Evolutionary conservation across 305 asterid species (phyloP).

Genomic region (Solanum hybrid): DNA sequence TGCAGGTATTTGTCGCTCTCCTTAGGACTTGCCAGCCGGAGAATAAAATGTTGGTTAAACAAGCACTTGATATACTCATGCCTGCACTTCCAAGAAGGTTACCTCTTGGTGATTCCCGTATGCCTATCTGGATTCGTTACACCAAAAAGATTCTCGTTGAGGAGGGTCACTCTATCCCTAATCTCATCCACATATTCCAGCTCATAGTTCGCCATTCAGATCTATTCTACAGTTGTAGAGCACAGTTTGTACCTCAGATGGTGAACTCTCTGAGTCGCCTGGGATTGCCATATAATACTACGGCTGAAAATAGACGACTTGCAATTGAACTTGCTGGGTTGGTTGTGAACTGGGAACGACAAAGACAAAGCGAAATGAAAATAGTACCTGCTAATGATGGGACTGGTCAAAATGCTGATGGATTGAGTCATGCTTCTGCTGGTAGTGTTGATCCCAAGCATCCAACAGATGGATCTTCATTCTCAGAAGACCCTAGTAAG

Average conservation of each 20-base stretch:
- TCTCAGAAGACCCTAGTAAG: slow-evolving; percentile 86
- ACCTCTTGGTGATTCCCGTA: slow-evolving; percentile 97
- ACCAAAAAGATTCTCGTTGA: slow-evolving; percentile 96
- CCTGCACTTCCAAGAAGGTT: slow-evolving; percentile 99
- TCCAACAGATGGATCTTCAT: slow-evolving; percentile 68
- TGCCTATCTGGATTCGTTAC: slow-evolving; percentile 99
- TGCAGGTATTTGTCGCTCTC: slow-evolving; percentile 98
- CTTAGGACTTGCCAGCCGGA: slow-evolving; percentile 99
- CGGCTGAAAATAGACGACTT: slow-evolving; percentile 97
- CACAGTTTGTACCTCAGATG: slow-evolving; percentile 99
- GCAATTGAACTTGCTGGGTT: slow-evolving; percentile 99
- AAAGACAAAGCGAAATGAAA: slow-evolving; percentile 83
- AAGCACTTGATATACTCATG: slow-evolving; percentile 99
- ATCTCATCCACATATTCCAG: slow-evolving; percentile 98
- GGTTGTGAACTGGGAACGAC: slow-evolving; percentile 98
- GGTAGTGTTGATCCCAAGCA: slow-evolving; percentile 53
- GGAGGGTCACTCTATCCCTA: slow-evolving; percentile 99
- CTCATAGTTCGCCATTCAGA: slow-evolving; percentile 99
- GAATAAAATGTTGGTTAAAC: slow-evolving; percentile 93
- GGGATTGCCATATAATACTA: slow-evolving; percentile 92
- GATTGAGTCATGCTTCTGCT: slow-evolving; percentile 38
- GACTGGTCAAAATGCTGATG: slow-evolving; percentile 50
- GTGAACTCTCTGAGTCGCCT: slow-evolving; percentile 98
- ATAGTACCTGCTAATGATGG: slow-evolving; percentile 50
- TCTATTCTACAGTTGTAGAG: slow-evolving; percentile 98